Base-by-base conservation (phyloP, 2,329 filamentous ascomycete species). In the Aspergillus aculeatus region DNA sequence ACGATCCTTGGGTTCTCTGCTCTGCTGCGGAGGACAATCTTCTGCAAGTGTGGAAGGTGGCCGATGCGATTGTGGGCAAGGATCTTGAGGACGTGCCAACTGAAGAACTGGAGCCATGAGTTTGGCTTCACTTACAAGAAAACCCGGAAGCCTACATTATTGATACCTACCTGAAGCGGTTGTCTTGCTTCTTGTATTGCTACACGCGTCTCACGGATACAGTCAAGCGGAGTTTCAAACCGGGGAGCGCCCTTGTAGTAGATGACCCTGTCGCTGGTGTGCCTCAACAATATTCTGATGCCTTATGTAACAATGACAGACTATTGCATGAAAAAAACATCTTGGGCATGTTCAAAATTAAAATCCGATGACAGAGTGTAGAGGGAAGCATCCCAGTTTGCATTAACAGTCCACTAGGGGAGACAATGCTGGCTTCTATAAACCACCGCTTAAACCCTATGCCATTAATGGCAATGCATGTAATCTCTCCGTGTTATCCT, bases 11-110 rank as follows among this genome's bases (percentile, higher is more conserved):
- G 96, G 86, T 97, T 57, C 90, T 99, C 66, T 93, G 92, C 75
- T 96, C 91, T 62, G 93, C 95, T 16, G 95, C 94, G 0, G 96
- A 99, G 74, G 95, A 99, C 79, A 99, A 99, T 73, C 82, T 98
- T 66, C 84, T 99, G 64, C 95, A 99, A 77, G 91, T 97, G 68
- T 98, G 91, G 91, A 93, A 91, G 77, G 89, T 92, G 23, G 87
- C 90, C 4, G 89, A 92, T 70, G 86, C 90, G 2, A 93, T 95
- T 72, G 89, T 94, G 38, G 88, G 88, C 64, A 89, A 88, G 68
- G 90, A 93, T 71, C 82, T 90, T 63, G 86, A 87, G 44, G 89
- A 93, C 69, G 82, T 93, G 68, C 86, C 89, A 12, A 84, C 90
- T 62, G 88, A 92, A 71, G 91, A 94, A 77, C 80, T 95, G 73